Evolutionary conservation across 208 protist species (phyloP).

Genomic region (Angomonas deanei): DNA sequence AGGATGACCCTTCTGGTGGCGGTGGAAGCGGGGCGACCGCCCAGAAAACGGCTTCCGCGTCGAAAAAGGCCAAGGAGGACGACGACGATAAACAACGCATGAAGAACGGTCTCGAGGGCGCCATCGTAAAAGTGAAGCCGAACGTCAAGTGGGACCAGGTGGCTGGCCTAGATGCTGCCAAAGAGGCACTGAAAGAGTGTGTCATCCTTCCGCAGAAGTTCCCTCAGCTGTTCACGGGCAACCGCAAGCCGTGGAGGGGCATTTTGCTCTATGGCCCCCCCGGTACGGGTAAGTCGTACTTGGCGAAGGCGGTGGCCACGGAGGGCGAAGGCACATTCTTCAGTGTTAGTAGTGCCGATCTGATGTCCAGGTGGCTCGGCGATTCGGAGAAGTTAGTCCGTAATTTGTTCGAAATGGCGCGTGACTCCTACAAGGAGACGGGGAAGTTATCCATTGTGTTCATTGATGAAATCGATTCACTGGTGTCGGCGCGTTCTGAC

Average conservation of each 20-base stretch:
- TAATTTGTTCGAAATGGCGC: conserved; percentile 91
- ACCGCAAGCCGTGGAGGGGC: conserved; percentile 88
- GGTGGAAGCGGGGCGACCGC: conserved; percentile 24
- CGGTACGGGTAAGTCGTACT: conserved; percentile 92
- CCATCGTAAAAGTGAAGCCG: conserved; percentile 79
- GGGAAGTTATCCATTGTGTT: conserved; percentile 91
- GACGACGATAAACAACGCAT: conserved; percentile 91
- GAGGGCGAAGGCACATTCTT: conserved; percentile 91
- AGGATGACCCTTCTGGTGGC: conserved; percentile 34
- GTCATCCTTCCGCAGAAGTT: conserved; percentile 88
- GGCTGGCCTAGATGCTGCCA: conserved; percentile 86
- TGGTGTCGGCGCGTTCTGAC: conserved; percentile 83
- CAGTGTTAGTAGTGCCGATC: conserved; percentile 82
- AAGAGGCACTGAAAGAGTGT: conserved; percentile 90
- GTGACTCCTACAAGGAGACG: conserved; percentile 62
- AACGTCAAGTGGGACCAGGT: conserved; percentile 88
- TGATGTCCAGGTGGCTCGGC: conserved; percentile 92
- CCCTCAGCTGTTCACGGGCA: conserved; percentile 92
- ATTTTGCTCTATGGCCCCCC: conserved; percentile 92
- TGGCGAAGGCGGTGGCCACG: conserved; percentile 90
- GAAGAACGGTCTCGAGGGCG: conserved; percentile 64
- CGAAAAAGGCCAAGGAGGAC: conserved; percentile 89
- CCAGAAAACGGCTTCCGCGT: conserved; percentile 59
- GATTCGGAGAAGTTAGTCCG: conserved; percentile 93
- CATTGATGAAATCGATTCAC: conserved; percentile 94